Evolutionary conservation across 1,139 yeast genomes (phyloP), one percentile per base, ranked within the genome.

Genomic region (Debaryomycetaceae sp.): DNA sequence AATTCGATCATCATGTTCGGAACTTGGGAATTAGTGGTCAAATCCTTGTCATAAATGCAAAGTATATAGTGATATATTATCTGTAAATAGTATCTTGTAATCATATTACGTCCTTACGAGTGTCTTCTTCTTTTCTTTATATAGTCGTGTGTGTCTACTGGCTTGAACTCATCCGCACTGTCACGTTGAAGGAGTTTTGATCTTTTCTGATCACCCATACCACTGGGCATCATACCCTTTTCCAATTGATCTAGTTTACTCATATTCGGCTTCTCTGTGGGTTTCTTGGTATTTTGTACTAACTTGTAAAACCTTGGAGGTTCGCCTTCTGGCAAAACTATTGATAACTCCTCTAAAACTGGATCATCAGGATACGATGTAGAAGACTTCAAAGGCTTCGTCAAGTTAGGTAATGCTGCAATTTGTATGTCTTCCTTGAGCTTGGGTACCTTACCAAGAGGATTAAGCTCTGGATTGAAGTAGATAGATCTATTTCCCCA

Each of bases 1-100:
- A 94, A 92, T 63, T 87, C 96, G 52, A 89, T 94, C 58, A 91
- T 94, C 49, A 92, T 94, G 98, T 94, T 94, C 71, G 98, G 99
- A 30, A 91, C 98, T 2, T 94, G 98, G 98, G 99, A 94, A 58
- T 65, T 94, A 35, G 87, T 94, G 37, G 89, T 92, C 33, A 76
- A 85, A 46, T 58, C 84, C 33, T 67, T 85, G 38, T 80, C 88
- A 19, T 59, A 47, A 52, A 15, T 7, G 13, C 11, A 11, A 3
- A 22, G 26, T 22, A 22, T 8, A 22, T 22, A 22, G 11, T 22
- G 26, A 22, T 22, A 22, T 22, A 22, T 22, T 8, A 3, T 22
- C 11, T 22, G 26, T 22, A 22, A 22, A 22, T 22, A 22, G 26
- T 3, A 16, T n/a, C 15, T 22, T 16, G 13, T 33, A 11, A 13